A percentile compares a stretch with the other conserved stretches of the same genome.
Evolutionary conservation across 1,284 basidiomycete genomes (phyloP).

Genomic region (Pseudozyma sp.): DNA sequence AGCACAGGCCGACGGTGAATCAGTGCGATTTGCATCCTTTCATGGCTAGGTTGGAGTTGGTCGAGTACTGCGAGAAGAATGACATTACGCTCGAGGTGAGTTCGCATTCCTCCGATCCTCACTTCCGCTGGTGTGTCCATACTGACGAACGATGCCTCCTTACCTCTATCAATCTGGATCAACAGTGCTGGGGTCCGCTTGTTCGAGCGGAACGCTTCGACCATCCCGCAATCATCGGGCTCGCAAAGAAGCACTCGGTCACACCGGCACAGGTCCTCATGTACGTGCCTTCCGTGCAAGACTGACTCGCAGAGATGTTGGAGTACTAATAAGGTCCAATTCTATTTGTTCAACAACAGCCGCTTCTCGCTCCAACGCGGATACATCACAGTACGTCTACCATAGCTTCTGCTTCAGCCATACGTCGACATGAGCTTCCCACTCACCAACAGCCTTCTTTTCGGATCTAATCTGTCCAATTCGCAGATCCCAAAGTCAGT

Average conservation of each 20-base stretch:
- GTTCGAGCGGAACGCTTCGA: constrained; percentile 31
- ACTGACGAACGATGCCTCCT: neutral
- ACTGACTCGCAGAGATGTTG: no score
- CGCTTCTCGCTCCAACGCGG: constrained; percentile 38
- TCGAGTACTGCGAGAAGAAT: constrained; percentile 22
- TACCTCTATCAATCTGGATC: neutral
- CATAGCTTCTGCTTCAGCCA: neutral
- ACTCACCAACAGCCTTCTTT: neutral
- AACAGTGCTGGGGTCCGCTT: constrained; percentile 35
- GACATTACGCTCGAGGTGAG: constrained; percentile 26
- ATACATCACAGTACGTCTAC: constrained; percentile 26
- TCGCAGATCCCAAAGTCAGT: constrained; percentile 76
- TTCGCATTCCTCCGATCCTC: neutral
- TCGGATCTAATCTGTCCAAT: neutral
- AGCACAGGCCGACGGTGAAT: constrained; percentile 35
- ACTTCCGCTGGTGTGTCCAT: neutral
- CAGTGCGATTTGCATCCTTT: constrained; percentile 46
- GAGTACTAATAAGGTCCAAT: neutral
- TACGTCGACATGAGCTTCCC: neutral
- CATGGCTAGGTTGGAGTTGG: constrained; percentile 30
- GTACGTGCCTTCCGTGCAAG: no score
- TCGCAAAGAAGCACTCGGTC: constrained; percentile 26
- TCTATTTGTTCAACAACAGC: constrained; percentile 1
- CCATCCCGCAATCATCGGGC: constrained; percentile 18
- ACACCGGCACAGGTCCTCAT: constrained; percentile 32